Base-by-base conservation (phyloP, 2,329 filamentous ascomycete species). In the Fusarium vanettenii region DNA sequence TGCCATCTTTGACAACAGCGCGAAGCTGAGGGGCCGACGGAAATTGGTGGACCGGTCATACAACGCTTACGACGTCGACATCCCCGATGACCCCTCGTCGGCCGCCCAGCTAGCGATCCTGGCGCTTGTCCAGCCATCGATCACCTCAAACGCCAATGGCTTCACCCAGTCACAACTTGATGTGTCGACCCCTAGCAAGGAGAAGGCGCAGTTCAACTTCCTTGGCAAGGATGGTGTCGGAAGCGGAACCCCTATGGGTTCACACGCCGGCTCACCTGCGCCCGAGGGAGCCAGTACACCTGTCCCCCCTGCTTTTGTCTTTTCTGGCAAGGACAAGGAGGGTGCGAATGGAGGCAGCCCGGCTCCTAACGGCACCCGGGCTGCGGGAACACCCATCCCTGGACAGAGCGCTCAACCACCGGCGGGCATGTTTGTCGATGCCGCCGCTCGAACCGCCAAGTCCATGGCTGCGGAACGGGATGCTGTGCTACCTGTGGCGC, bases 11-110 rank as follows among this genome's bases (percentile, higher is more conserved):
- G 94, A 97, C 80, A 93, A 95, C 78, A 91, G 89, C 31, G 85
- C 89, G 39, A 99, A 99, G 85, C 89, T 98, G 13, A 86, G 88
- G 22, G 92, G 94, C 48, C 91, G 96, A 60, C 91, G 95, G 74
- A 95, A 93, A 79, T 87, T 98, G 25, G 91, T 98, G 35, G 92
- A 94, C 65, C 92, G 94, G 41, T 98, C 96, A 0, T 95, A 95
- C 78, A 97, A 99, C 81, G 91, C 97, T 14, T 99, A 99, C 82
- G 97, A 98, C 71, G 92, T 93, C 31, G 93, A 96, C 35, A 82
- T 89, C 14, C 94, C 95, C 1, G 97, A 98, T 81, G 97, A 99
- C 80, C 97, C 97, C 1, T 86, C 92, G 2, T 98, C 97, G 0
- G 88, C 92, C 10, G 96, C 97, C 6, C 97, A 99, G 83, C 86